phyloP scores from a whole-genome alignment of 768 basidiomycete genomes.

The Steccherinum ochraceum region DNA sequence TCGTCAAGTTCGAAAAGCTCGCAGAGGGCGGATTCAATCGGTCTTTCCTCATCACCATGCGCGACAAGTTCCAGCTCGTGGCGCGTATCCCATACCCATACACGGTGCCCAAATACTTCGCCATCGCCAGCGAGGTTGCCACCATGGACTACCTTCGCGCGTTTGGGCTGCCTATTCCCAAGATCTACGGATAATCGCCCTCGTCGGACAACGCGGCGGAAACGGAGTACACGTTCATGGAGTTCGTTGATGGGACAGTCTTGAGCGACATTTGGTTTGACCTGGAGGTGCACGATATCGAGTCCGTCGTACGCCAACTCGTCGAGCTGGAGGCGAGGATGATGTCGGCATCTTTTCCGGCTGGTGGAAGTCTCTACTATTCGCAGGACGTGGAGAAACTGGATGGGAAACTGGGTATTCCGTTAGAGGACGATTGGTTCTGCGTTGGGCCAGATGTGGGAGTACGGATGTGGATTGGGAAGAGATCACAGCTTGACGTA shows the following conservation, averaged over 20 bases:
- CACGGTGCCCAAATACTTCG: slow-evolving; percentile 15
- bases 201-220: slow-evolving; percentile 6
- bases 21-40: slow-evolving; percentile 32
- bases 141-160: slow-evolving; percentile 17
- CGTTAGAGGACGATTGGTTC: slow-evolving; percentile 15
- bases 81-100: slow-evolving; percentile 20
- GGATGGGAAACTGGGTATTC: slow-evolving; percentile 27
- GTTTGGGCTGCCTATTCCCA: slow-evolving; percentile 16
- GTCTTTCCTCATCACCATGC: slow-evolving; percentile 25
- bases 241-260: slow-evolving; percentile 5
- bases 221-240: slow-evolving; percentile 11
- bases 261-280: slow-evolving; percentile 8
- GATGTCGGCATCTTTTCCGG: slow-evolving; percentile 44
- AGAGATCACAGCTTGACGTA: slow-evolving; percentile 41
- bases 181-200: slow-evolving; percentile 19
- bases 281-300: slow-evolving; percentile 5
- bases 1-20: slow-evolving; percentile 31
- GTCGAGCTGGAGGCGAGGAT: slow-evolving; percentile 19
- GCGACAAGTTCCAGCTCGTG: slow-evolving; percentile 14
- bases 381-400: slow-evolving; percentile 36
- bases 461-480: slow-evolving; percentile 41
- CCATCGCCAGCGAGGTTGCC: slow-evolving; percentile 20
- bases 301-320: slow-evolving; percentile 5
- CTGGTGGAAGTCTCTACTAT: slow-evolving; percentile 46
- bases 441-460: slow-evolving; percentile 31